Base-by-base conservation (phyloP, 768 basidiomycete genomes). In the Termitomyces bulborhizus region DNA sequence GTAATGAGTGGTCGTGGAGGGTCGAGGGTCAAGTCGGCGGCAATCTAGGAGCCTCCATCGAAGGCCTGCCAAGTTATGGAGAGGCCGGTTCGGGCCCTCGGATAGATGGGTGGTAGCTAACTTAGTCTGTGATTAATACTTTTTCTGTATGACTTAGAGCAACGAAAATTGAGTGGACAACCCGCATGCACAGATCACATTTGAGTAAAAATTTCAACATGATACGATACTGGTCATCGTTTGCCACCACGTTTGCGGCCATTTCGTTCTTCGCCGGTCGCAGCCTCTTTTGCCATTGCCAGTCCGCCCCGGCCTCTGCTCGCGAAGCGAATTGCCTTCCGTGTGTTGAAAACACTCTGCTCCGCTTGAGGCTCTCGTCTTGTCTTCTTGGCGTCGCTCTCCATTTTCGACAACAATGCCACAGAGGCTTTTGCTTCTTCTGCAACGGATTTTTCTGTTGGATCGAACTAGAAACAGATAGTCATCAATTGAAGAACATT, bases 301-400 rank as follows among this genome's bases (percentile, higher is more conserved):
- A 80, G 66, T 8, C 81, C 80, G 18, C 88, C 89, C 52, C 76
- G 75, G 1, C 88, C 86, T 67, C 81, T 86, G 60, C 84, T 90
- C 18, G 84, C 86, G 50, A 78, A 76, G 44, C 88, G 77, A 24
- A 98, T 83, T 0, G 95, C 95, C 69, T 98, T 98, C 55, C 96
- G 80, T 0, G 88, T 80, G 67, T 98, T 95, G 51, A 99, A 69
- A 3, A 88, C 81, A 27, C 74, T 76, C 61, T 75, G 84, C 64
- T 70, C 78, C 29, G 71, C 68, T 56, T 65, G 70, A 11, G 75
- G 74, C 41, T 72, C 73, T 51, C 66, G 72, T 50, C 77, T 79
- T 59, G 77, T 78, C 65, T 84, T 87, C 71, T 85, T 92, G 1
- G 79, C 66, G 42, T 85, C 83, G 36, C 84, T 82, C 21, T 90